These are phyloP conservation scores for Suillus hirtellus DNA, from an alignment of 768 basidiomycete genomes.

Conservation along the genomic window DNA sequence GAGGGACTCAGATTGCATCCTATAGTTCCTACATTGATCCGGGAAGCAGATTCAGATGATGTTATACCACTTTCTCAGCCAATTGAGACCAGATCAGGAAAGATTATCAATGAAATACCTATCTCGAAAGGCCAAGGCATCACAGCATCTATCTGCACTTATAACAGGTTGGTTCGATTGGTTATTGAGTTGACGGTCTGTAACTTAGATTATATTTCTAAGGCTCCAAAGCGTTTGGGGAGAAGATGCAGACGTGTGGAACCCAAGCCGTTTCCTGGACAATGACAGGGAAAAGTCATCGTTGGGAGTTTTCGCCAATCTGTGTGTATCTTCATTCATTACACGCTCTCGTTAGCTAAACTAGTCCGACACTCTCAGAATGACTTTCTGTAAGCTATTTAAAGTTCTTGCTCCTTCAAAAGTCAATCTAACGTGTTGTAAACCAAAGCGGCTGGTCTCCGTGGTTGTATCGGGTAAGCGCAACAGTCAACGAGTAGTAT, in stretches of 20 bases:
- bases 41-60: slow-evolving; percentile 32
- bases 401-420: neutral
- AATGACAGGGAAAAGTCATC: slow-evolving; percentile 1
- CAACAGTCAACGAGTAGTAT: neutral
- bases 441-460: slow-evolving; percentile 13
- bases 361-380: slow-evolving; percentile 1
- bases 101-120: slow-evolving; percentile 18
- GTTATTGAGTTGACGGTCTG: neutral
- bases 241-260: slow-evolving; percentile 24
- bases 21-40: slow-evolving; percentile 27
- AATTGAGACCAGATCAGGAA: slow-evolving; percentile 26
- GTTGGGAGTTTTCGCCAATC: slow-evolving; percentile 15
- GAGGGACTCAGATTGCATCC: slow-evolving; percentile 35
- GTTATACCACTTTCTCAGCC: slow-evolving; percentile 35
- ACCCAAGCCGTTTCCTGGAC: slow-evolving; percentile 20
- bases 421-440: neutral
- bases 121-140: slow-evolving; percentile 23
- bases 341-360: neutral
- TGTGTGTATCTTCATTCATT: slow-evolving; percentile 10
- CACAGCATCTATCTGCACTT: slow-evolving; percentile 18
- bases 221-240: slow-evolving; percentile 21
- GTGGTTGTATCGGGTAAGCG: slow-evolving; percentile 16
- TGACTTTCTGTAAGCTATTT: slow-evolving; percentile 16
- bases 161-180: slow-evolving; percentile 31
- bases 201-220: neutral